Percentiles rank a stretch among this genome's conserved stretches.
These are phyloP conservation scores for Vaccinium macrocarpon DNA, from an alignment of 148 eudicot genomes.

Conservation along the genomic window DNA sequence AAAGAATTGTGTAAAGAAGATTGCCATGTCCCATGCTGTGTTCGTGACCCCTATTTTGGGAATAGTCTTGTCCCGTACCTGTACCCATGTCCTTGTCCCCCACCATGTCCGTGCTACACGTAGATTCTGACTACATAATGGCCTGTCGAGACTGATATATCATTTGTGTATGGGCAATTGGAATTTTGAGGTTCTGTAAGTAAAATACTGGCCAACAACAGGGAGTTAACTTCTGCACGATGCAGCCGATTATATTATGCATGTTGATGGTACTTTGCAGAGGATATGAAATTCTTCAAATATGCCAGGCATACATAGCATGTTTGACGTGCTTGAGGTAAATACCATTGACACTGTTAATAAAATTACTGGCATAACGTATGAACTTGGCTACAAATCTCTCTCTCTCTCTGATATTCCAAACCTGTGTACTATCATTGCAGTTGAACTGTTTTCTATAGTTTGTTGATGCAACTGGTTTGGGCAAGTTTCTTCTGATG, in stretches of 20 bases:
- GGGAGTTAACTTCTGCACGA: not conserved
- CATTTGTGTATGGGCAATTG: not conserved
- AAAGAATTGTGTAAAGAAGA: no score
- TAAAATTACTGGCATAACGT: not conserved
- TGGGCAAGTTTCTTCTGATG: not conserved
- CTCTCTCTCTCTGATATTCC: not conserved
- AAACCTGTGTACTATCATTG: not conserved
- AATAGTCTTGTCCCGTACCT: no score
- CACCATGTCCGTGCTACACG: no score
- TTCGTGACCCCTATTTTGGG: no score
- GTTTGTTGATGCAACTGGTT: not conserved
- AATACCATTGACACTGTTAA: not conserved
- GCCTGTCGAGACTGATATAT: not conserved
- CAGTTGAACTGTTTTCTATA: not conserved
- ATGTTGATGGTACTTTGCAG: not conserved
- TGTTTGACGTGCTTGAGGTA: not conserved
- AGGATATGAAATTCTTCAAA: not conserved
- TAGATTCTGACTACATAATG: not conserved
- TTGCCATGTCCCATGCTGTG: no score
- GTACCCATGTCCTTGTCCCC: no score
- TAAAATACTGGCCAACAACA: not conserved
- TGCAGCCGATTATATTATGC: not conserved
- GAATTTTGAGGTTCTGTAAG: not conserved
- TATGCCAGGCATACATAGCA: not conserved
- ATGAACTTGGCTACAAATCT: not conserved